phyloP scores from a whole-genome alignment of 176 grass and related monocot species.

The Juncus inflexus region DNA sequence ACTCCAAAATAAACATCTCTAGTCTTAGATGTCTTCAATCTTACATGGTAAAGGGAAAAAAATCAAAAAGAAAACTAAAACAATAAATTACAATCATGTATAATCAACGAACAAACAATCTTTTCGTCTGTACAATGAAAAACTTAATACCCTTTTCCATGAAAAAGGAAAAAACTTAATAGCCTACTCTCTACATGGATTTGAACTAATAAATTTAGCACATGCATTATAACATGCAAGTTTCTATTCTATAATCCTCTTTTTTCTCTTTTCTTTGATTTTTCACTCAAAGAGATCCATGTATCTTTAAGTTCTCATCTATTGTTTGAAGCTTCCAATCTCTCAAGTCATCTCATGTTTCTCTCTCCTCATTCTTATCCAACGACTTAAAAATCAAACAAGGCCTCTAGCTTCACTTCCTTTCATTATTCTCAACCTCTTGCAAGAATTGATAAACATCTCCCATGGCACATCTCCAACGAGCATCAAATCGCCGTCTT shows the following conservation, averaged over 20 bases:
- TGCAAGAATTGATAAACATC: slow-evolving; percentile 87
- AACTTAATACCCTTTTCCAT: no score
- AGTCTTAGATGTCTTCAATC: no score
- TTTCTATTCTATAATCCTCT: slow-evolving; percentile 12
- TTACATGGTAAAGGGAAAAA: neutral
- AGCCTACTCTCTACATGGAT: neutral
- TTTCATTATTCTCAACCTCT: slow-evolving; percentile 93
- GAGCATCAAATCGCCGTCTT: slow-evolving; percentile 84
- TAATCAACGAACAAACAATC: slow-evolving; percentile 13
- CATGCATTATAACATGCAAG: neutral
- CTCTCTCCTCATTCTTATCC: neutral
- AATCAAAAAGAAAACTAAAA: neutral
- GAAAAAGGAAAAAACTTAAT: neutral
- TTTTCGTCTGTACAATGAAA: slow-evolving; percentile 18
- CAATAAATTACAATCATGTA: slow-evolving; percentile 1
- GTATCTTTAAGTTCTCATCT: slow-evolving; percentile 2
- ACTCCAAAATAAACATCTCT: no score
- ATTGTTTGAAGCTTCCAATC: slow-evolving; percentile 29
- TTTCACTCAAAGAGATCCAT: neutral
- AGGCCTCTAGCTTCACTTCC: slow-evolving; percentile 71
- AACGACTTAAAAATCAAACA: slow-evolving; percentile 25
- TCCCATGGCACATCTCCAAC: slow-evolving; percentile 84
- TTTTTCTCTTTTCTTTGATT: slow-evolving; percentile 1
- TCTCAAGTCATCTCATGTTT: slow-evolving; percentile 1
- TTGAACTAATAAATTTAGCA: slow-evolving; percentile 1